phyloP scores from a whole-genome alignment of 2,329 filamentous ascomycete genomes.

The Cladosporium colombiae region DNA sequence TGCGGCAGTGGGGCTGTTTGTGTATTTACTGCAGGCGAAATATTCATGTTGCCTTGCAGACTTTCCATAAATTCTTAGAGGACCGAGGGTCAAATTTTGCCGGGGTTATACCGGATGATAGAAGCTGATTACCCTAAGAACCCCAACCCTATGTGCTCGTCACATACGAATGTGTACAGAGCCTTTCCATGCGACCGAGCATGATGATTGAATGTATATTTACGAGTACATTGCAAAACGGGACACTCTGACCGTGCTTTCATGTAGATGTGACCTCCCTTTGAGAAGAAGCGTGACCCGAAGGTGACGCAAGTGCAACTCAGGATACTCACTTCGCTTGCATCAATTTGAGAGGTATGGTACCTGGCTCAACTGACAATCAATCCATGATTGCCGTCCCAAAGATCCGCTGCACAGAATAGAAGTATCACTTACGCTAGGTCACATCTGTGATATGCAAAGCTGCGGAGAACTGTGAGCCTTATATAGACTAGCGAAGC shows the following conservation, averaged over 20 bases:
- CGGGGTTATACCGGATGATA: background rate
- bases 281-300: background rate
- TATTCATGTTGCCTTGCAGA: background rate
- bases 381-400: background rate
- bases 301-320: background rate
- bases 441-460: background rate
- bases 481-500: background rate
- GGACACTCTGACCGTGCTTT: too few species aligned
- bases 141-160: background rate
- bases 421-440: background rate
- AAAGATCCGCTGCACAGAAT: background rate
- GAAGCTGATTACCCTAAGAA: background rate
- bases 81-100: background rate
- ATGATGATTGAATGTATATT: too few species aligned
- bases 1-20: background rate
- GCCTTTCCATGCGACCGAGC: too few species aligned
- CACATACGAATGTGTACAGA: too few species aligned
- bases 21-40: background rate
- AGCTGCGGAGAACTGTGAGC: background rate
- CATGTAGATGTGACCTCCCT: background rate
- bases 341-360: too few species aligned
- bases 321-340: background rate
- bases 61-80: slow-evolving; percentile 5
- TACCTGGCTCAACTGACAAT: background rate
- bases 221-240: background rate